Evolutionary conservation across 768 basidiomycete species (phyloP).

Genomic region (Sistotremastrum niveocremeum): DNA sequence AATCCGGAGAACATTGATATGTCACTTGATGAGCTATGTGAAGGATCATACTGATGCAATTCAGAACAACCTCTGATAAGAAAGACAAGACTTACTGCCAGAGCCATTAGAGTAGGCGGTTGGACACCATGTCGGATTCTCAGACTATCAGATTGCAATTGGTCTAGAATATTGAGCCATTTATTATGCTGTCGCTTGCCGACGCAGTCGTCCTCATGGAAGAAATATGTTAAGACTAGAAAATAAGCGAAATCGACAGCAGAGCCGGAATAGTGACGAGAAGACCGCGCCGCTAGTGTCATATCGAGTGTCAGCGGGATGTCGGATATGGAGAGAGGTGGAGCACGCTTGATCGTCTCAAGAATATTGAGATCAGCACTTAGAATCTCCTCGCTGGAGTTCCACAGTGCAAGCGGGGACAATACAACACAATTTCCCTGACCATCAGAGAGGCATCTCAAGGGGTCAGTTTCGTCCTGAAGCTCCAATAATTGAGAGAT

Average conservation of each 20-base stretch:
- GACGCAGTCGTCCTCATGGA: slow-evolving; percentile 61
- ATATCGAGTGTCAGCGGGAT: slow-evolving; percentile 57
- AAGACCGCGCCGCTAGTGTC: slow-evolving; percentile 62
- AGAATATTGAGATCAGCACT: slow-evolving; percentile 41
- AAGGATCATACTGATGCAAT: slow-evolving; percentile 9
- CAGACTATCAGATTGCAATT: slow-evolving; percentile 20
- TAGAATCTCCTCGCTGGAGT: slow-evolving; percentile 42
- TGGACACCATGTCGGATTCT: slow-evolving; percentile 25
- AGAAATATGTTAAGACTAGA: slow-evolving; percentile 73
- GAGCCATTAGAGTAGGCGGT: slow-evolving; percentile 30
- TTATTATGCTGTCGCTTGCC: slow-evolving; percentile 43
- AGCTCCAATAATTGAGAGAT: not conserved
- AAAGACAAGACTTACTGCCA: slow-evolving; percentile 23
- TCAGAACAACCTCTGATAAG: slow-evolving; percentile 17
- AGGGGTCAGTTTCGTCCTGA: slow-evolving; percentile 16
- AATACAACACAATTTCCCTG: slow-evolving; percentile 52
- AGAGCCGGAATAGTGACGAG: slow-evolving; percentile 30
- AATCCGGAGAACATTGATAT: slow-evolving; percentile 54
- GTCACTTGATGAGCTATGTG: not conserved
- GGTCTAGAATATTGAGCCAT: slow-evolving; percentile 46
- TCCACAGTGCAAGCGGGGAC: slow-evolving; percentile 68
- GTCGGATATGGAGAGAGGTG: slow-evolving; percentile 46
- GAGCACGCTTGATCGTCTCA: slow-evolving; percentile 38
- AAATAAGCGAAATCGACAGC: slow-evolving; percentile 53
- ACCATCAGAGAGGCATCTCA: slow-evolving; percentile 40